Base-by-base conservation (phyloP, 805 yeast genomes). In the Candida qinlingensis region DNA sequence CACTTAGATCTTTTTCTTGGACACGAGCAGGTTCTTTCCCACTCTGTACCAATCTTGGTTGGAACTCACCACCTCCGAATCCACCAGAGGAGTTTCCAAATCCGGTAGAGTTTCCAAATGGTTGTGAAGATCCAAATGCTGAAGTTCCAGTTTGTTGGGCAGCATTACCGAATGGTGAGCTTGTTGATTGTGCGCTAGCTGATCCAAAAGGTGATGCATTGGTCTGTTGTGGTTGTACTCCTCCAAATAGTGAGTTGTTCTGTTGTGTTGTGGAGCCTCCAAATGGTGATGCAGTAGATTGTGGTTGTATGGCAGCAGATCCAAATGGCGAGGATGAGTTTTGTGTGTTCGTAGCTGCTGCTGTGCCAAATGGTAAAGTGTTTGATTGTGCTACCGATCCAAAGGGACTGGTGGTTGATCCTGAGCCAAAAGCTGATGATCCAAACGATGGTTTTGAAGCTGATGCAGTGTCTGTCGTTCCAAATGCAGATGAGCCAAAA, bases 1-100 rank as follows among this genome's bases (percentile, higher is more conserved):
- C 75, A 42, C 76, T 66, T 4, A 81, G 55, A 4, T 75, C 77
- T 0, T 66, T 69, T 5, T 65, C 56, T 3, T 56, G 56, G 0
- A 63, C 53, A 8, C 54, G 65, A 49, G 49, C 66, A 5, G 61
- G 62, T 39, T 66, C 63, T 5, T 60, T 57, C 3, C 52, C 54
- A 34, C 71, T 73, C 54, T 74, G 79, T 11, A 49, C 47, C 39
- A 64, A 60, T 6, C 56, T 39, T 37, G 60, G 61, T 11, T 52
- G 49, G 45, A 57, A 55, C 6, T 49, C 39, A 1, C 56, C 55
- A 12, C 25, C 47, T 28, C 47, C 52, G 13, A 46, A 42, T 5
- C 29, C 19, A 19, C 35, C 30, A 26, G 35, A 31, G 5, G 29
- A 11, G 29, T 13, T 39, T 10, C 56, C 56, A 44, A 55, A 55